These are phyloP conservation scores for Trametes polyzona DNA, from an alignment of 1,284 basidiomycete species.

Conservation along the genomic window DNA sequence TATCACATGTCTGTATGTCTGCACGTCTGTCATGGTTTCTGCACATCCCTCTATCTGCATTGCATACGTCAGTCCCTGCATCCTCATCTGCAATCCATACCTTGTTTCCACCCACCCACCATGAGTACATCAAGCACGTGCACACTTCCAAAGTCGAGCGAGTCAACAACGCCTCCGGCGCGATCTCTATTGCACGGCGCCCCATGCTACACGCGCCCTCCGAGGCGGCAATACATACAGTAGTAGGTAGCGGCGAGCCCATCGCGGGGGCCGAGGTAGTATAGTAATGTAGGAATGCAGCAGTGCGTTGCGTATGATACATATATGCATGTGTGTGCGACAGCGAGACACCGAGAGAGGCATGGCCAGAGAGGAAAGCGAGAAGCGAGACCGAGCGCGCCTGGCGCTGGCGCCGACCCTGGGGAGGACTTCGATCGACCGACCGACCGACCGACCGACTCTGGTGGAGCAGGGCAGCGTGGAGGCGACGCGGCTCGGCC, in stretches of 20 bases:
- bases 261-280: no score
- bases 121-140: neutral
- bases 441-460: no score
- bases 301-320: neutral
- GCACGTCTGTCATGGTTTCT: neutral
- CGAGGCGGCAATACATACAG: neutral
- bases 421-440: no score
- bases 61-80: neutral
- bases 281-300: no score
- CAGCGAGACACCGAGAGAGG: neutral
- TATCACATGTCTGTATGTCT: neutral
- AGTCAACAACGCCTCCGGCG: neutral
- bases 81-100: neutral
- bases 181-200: neutral
- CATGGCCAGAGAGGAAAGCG: no score
- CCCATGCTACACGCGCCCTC: no score
- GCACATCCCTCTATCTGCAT: neutral
- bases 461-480: no score
- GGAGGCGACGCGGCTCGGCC: no score
- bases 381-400: no score
- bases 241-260: no score
- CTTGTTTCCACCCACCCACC: neutral
- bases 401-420: neutral
- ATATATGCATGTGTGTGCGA: conserved; percentile 3
- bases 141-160: neutral